Percentiles rank a stretch among this genome's conserved stretches.
These are phyloP conservation scores for Coemansia sp. DNA, from an alignment of 192 early-diverging fungal genomes.

Conservation along the genomic window DNA sequence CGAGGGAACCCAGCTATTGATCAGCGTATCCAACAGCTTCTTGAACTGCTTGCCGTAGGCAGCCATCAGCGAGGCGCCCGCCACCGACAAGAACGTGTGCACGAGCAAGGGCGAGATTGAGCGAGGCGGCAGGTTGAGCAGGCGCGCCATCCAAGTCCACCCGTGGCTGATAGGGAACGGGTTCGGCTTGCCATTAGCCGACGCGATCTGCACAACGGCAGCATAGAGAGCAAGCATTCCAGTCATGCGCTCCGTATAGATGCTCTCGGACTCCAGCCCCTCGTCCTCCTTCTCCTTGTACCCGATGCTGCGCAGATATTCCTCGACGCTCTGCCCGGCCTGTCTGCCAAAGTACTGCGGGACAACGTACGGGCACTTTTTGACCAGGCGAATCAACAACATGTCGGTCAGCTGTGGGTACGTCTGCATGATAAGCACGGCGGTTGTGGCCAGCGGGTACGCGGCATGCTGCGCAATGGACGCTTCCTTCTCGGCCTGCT, in stretches of 20 bases:
- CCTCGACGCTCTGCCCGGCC: slow-evolving; percentile 19
- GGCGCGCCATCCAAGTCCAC: slow-evolving; percentile 50
- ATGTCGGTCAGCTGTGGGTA: slow-evolving; percentile 32
- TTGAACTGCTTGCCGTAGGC: slow-evolving; percentile 38
- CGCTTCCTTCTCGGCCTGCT: slow-evolving; percentile 47
- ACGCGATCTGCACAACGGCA: slow-evolving; percentile 35
- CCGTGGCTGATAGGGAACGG: slow-evolving; percentile 23
- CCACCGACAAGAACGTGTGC: slow-evolving; percentile 37
- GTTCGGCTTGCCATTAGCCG: not conserved
- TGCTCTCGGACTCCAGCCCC: slow-evolving; percentile 33
- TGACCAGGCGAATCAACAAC: slow-evolving; percentile 41
- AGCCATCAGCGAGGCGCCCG: slow-evolving; percentile 32
- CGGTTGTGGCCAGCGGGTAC: slow-evolving; percentile 33
- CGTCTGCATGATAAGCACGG: slow-evolving; percentile 28
- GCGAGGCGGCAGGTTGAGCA: slow-evolving; percentile 33
- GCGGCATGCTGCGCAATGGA: slow-evolving; percentile 26
- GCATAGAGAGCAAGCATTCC: slow-evolving; percentile 47
- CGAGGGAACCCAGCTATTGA: slow-evolving; percentile 64
- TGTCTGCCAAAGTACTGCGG: slow-evolving; percentile 23
- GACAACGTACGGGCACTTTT: slow-evolving; percentile 48
- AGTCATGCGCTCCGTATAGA: slow-evolving; percentile 43
- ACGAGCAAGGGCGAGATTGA: slow-evolving; percentile 42
- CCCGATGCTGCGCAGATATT: slow-evolving; percentile 26
- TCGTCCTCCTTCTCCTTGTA: slow-evolving; percentile 40
- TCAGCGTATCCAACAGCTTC: slow-evolving; percentile 54